Conservation (phyloP, 129 eudicot genomes). For the Gnaphalium uliginosum region DNA sequence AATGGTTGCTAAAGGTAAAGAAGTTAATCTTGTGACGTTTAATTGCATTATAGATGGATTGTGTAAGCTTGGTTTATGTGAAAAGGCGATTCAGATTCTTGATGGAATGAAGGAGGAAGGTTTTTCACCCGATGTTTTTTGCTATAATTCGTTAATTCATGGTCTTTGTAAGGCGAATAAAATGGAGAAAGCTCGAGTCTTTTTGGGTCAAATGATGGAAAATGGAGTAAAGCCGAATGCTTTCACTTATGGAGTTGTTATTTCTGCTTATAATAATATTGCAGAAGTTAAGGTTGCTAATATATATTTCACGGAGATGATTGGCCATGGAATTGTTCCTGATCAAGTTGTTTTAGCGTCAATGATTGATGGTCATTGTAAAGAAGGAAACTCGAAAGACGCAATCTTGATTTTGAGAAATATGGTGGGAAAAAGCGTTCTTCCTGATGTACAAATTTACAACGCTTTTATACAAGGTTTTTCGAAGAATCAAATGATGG, state of each 20-base stretch:
- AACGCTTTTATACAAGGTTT: conserved; percentile 35
- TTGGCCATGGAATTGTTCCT: neutral
- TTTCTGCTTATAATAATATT: neutral
- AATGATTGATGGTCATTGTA: neutral
- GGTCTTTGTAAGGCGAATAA: neutral
- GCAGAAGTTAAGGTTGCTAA: neutral
- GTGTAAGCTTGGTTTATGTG: neutral
- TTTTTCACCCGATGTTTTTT: neutral
- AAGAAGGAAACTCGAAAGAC: conserved; percentile 10
- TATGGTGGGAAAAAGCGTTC: conserved; percentile 24
- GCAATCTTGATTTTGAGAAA: conserved; percentile 24
- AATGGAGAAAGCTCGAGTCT: neutral
- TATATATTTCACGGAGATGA: neutral
- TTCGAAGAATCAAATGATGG: conserved; percentile 28
- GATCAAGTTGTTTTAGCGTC: neutral
- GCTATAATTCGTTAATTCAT: neutral
- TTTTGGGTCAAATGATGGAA: neutral
- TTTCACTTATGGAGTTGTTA: neutral
- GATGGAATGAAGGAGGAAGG: neutral
- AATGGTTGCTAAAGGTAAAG: neutral
- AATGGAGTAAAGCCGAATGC: neutral
- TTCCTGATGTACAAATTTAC: conserved; percentile 41
- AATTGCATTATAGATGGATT: neutral
- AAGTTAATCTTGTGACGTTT: neutral
- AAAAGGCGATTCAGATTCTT: neutral